phyloP scores from a whole-genome alignment of 202 grass and related monocot species.

The Zoysia matrella region DNA sequence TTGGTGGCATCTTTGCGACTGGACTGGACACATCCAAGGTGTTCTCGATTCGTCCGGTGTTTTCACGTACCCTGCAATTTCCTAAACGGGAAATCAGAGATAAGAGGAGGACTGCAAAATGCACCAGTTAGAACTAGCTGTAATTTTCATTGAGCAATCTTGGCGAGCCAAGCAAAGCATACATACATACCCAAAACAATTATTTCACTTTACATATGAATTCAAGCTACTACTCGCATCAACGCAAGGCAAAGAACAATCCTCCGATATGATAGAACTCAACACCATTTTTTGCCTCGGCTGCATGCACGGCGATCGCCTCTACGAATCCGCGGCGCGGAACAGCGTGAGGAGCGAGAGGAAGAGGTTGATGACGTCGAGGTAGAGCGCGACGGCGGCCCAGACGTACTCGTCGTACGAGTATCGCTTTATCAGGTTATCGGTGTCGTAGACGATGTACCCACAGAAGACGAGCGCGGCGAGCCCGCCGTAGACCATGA shows the following conservation, averaged over 20 bases:
- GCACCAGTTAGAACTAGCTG: background rate
- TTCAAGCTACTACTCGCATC: background rate
- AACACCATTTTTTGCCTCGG: too few relatives aligned
- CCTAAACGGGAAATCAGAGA: background rate
- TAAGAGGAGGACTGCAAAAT: background rate
- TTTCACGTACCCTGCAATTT: background rate
- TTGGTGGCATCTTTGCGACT: background rate
- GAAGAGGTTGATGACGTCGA: conserved; percentile 70
- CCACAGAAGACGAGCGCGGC: conserved; percentile 60
- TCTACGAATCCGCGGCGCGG: conserved; percentile 59
- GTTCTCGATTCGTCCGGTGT: background rate
- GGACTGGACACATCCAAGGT: background rate
- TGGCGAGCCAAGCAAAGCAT: background rate
- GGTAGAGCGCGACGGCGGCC: conserved; percentile 54
- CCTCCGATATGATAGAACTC: too few relatives aligned
- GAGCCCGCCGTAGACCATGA: too few relatives aligned
- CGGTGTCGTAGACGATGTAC: conserved; percentile 89
- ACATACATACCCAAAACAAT: background rate
- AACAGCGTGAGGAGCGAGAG: conserved; percentile 83
- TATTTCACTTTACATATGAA: conserved; percentile 27
- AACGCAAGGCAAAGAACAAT: too few relatives aligned
- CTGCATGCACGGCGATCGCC: too few relatives aligned
- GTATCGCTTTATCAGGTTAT: conserved; percentile 90
- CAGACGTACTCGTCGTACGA: conserved; percentile 91
- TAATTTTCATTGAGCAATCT: background rate